Conservation (phyloP, 129 eudicot species). For the Sambucus nigra region DNA sequence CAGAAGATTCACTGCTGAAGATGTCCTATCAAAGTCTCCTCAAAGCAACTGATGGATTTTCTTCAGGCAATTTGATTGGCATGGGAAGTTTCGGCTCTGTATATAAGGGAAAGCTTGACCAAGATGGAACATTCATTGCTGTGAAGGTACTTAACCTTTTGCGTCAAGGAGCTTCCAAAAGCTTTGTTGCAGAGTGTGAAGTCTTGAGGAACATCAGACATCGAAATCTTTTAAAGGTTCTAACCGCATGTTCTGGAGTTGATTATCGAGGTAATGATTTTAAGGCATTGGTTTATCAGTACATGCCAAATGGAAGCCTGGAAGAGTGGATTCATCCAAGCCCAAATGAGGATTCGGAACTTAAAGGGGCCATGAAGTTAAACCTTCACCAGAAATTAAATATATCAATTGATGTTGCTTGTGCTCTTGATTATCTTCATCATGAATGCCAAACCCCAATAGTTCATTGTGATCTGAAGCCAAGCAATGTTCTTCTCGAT, state of each 20-base stretch:
- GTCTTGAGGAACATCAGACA: conserved; percentile 22
- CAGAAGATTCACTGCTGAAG: conserved; percentile 14
- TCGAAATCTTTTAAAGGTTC: conserved; percentile 23
- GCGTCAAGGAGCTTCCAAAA: conserved; percentile 18
- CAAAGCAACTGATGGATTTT: conserved; percentile 26
- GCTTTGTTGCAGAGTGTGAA: conserved; percentile 19
- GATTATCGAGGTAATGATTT: conserved; percentile 24
- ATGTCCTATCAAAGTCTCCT: conserved; percentile 17
- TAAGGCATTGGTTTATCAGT: conserved; percentile 19
- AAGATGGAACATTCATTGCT: conserved; percentile 15
- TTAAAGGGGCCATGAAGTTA: not conserved
- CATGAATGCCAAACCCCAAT: conserved; percentile 10
- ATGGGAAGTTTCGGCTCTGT: conserved; percentile 25
- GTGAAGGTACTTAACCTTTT: conserved; percentile 23
- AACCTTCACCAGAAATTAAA: conserved; percentile 16
- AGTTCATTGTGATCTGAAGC: conserved; percentile 27
- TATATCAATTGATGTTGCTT: conserved; percentile 25
- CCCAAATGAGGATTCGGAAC: not conserved
- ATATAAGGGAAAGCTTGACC: conserved; percentile 18
- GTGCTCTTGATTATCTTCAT: conserved; percentile 22
- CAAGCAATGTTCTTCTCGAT: conserved; percentile 23
- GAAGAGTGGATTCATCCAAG: conserved; percentile 22
- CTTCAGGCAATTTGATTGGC: conserved; percentile 19
- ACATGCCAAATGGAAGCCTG: conserved; percentile 20
- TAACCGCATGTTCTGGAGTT: conserved; percentile 24